Conservation (phyloP, 257 asterid species). For the Nicotiana benthamiana region DNA sequence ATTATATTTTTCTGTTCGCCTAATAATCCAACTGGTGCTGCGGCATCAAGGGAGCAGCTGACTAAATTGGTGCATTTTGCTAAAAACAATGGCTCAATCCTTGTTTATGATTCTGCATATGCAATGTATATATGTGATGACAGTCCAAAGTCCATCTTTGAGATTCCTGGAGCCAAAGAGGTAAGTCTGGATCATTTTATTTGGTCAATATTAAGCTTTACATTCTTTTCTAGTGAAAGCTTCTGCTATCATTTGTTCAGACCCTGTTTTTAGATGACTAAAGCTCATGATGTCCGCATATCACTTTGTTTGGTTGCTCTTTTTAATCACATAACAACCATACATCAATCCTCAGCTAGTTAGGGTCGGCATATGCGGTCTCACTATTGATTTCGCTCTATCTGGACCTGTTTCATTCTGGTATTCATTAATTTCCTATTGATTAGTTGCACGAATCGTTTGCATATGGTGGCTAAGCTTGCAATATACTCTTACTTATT, state of each 20-base stretch:
- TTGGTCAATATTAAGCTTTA: slow-evolving; percentile 1
- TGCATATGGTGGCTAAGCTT: neutral
- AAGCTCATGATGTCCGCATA: neutral
- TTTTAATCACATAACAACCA: neutral
- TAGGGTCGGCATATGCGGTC: neutral
- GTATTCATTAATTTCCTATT: neutral
- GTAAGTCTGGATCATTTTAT: slow-evolving; percentile 19
- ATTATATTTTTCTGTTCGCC: slow-evolving; percentile 93
- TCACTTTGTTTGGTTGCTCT: neutral
- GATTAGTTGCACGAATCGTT: neutral
- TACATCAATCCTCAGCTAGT: neutral
- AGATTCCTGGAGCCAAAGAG: slow-evolving; percentile 97
- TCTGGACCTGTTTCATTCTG: neutral
- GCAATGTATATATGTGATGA: slow-evolving; percentile 93
- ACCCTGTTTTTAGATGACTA: neutral
- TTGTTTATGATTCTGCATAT: slow-evolving; percentile 95
- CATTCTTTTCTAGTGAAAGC: neutral
- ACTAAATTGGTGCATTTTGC: slow-evolving; percentile 82
- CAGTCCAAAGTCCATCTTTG: slow-evolving; percentile 81
- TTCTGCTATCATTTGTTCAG: neutral
- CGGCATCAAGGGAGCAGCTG: slow-evolving; percentile 89
- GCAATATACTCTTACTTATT: neutral
- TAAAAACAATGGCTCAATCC: slow-evolving; percentile 82
- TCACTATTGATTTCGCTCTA: neutral
- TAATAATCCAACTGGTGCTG: slow-evolving; percentile 93